Conservation (phyloP, 306 rosid species). For the Chamaecrista fasciculata region DNA sequence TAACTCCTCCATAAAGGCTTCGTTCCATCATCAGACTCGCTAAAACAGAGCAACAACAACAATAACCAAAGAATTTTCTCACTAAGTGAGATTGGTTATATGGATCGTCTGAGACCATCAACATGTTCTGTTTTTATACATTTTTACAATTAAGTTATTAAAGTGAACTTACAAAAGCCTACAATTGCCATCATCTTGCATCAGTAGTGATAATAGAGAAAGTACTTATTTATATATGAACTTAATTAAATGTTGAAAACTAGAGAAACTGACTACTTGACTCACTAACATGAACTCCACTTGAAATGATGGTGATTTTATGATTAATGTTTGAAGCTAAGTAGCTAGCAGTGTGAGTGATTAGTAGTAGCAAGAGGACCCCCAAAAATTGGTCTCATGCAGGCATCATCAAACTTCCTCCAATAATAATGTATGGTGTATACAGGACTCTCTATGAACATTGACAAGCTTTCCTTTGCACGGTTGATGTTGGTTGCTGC, state of each 20-base stretch:
- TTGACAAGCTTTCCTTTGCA: slow-evolving; percentile 70
- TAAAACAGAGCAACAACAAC: neutral
- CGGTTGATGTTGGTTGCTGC: slow-evolving; percentile 60
- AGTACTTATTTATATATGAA: no score
- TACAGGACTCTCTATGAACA: slow-evolving; percentile 78
- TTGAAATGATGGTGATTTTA: neutral
- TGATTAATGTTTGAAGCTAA: no score
- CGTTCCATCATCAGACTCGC: neutral
- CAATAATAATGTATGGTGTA: slow-evolving; percentile 72
- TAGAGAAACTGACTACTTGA: neutral
- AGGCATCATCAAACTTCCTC: slow-evolving; percentile 83
- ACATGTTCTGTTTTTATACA: no score
- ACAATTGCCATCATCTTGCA: no score
- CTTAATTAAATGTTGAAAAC: neutral
- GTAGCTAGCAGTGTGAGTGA: slow-evolving; percentile 35
- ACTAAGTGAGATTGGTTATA: neutral
- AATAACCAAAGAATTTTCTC: no score
- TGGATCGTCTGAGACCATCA: neutral
- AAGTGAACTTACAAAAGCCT: no score
- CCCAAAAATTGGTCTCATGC: slow-evolving; percentile 91
- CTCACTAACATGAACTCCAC: neutral
- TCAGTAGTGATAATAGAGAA: no score
- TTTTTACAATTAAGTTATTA: no score
- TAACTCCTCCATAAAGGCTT: neutral
- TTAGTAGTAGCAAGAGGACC: slow-evolving; percentile 43